Evolutionary conservation across 768 basidiomycete genomes (phyloP).

Genomic region (Russula emetica): DNA sequence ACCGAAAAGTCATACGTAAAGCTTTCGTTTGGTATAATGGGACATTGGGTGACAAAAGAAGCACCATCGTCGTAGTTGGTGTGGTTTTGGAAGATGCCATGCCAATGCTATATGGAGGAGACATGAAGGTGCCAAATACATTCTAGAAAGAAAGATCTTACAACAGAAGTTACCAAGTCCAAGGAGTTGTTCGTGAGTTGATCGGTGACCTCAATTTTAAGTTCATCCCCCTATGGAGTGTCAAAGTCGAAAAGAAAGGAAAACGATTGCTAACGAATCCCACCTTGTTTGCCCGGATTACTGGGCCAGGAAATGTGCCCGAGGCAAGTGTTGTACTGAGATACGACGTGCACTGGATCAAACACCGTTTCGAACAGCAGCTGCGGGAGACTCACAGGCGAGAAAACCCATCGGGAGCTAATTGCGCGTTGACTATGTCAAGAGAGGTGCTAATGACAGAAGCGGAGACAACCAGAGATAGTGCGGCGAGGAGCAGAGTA

Average conservation of each 20-base stretch:
- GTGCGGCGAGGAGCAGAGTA: conserved; percentile 1
- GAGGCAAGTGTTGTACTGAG: neutral
- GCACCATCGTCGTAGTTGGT: conserved; percentile 26
- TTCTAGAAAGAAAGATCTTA: neutral
- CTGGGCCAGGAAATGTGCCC: conserved; percentile 9
- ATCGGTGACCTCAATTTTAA: conserved; percentile 15
- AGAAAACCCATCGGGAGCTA: conserved; percentile 31
- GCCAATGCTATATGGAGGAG: conserved; percentile 28
- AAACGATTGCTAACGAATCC: neutral
- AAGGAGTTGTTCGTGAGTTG: neutral
- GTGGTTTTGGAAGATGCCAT: conserved; percentile 28
- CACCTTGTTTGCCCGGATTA: conserved; percentile 11
- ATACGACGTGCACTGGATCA: neutral
- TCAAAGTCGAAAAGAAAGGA: neutral
- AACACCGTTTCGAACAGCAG: neutral
- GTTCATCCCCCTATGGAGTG: conserved; percentile 1
- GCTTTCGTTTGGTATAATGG: conserved; percentile 24
- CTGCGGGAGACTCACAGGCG: conserved; percentile 17
- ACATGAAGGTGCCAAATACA: neutral
- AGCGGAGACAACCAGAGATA: conserved; percentile 15
- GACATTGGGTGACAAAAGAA: conserved; percentile 29
- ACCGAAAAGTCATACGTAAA: conserved; percentile 22
- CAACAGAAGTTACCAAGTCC: conserved; percentile 22
- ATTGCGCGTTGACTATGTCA: conserved; percentile 23
- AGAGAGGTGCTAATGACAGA: conserved; percentile 29